Conservation (phyloP, 106 monocot species). For the Acorus gramineus region DNA sequence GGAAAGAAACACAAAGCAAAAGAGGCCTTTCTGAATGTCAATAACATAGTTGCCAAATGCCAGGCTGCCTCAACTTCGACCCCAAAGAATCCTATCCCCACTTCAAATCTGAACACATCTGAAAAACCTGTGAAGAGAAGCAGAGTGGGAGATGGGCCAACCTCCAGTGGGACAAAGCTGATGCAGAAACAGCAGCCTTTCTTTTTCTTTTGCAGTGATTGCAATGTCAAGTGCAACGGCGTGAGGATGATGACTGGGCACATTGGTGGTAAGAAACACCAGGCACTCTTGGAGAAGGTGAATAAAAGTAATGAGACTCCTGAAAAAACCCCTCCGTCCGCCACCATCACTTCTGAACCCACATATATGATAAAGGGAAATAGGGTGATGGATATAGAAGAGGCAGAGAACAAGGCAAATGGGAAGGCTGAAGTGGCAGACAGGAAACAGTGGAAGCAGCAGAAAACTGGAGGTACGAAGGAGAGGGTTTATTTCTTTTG, state of each 20-base stretch:
- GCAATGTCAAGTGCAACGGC: constrained; percentile 15
- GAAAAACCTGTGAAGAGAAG: too few species aligned
- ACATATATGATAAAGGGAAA: neutral
- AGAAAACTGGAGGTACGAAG: too few species aligned
- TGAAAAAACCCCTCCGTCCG: too few species aligned
- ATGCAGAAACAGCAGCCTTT: too few species aligned
- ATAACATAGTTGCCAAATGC: neutral
- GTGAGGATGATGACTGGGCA: constrained; percentile 11
- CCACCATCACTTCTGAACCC: neutral
- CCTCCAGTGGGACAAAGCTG: too few species aligned
- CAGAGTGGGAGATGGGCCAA: too few species aligned
- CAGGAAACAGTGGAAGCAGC: too few species aligned
- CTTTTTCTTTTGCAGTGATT: constrained; percentile 7
- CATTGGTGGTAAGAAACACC: constrained; percentile 20
- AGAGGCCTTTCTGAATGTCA: neutral
- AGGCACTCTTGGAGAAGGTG: neutral
- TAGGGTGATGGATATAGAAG: neutral
- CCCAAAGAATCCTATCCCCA: neutral
- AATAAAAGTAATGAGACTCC: too few species aligned
- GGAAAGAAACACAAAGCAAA: constrained; percentile 23
- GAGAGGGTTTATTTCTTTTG: neutral
- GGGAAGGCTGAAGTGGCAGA: too few species aligned
- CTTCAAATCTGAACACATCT: too few species aligned
- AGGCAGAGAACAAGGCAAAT: neutral
- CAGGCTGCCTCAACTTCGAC: neutral